These are phyloP conservation scores for Gastrodia elata DNA, from an alignment of 106 monocot genomes.

Conservation along the genomic window DNA sequence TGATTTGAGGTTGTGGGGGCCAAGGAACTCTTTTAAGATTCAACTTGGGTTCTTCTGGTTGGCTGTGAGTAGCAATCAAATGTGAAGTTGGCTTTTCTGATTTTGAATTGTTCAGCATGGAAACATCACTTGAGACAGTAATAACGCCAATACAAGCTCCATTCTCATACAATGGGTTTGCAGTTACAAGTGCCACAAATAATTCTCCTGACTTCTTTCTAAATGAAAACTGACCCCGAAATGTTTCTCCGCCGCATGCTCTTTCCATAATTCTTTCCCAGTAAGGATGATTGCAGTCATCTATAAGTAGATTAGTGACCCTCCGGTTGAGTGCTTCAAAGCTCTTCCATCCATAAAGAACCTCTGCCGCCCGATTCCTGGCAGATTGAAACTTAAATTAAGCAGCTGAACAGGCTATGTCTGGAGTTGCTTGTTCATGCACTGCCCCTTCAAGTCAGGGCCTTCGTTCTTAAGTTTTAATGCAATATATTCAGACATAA, in stretches of 20 bases:
- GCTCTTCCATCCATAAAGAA: conserved; percentile 36
- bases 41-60: background rate
- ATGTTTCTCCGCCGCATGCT: conserved; percentile 6
- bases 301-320: conserved; percentile 21
- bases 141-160: conserved; percentile 24
- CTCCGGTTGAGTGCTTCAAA: conserved; percentile 28
- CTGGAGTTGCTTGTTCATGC: background rate
- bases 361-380: conserved; percentile 41
- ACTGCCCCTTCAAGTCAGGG: background rate
- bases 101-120: conserved; percentile 15
- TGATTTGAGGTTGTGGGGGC: conserved; percentile 15
- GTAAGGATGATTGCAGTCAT: conserved; percentile 5
- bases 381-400: conserved; percentile 6
- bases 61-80: conserved; percentile 1
- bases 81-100: background rate
- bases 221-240: conserved; percentile 26
- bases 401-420: conserved; percentile 1
- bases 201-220: conserved; percentile 27
- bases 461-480: conserved; percentile 1
- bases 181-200: conserved; percentile 28
- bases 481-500: background rate
- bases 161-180: conserved; percentile 28
- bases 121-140: conserved; percentile 27
- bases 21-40: conserved; percentile 14
- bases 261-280: conserved; percentile 15